Percentiles rank a stretch among this genome's conserved stretches.
Conservation (phyloP, 306 rosid species). For the Citrullus mucosospermus region DNA sequence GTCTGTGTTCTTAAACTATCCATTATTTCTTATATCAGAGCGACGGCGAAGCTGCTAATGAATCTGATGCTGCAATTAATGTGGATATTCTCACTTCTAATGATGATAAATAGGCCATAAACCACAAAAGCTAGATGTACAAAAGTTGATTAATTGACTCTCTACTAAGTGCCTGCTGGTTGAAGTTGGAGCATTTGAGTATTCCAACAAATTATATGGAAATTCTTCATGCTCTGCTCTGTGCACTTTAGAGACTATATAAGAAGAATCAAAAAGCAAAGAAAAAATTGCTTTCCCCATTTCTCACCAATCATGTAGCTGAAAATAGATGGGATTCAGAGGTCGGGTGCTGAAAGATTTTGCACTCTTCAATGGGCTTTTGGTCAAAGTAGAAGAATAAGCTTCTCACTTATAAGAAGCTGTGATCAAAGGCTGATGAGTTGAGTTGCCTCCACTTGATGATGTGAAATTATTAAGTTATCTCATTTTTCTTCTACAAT, state of each 20-base stretch:
- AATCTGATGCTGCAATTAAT: neutral
- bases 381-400: neutral
- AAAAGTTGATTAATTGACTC: neutral
- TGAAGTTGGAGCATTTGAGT: slow-evolving; percentile 1
- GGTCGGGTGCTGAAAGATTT: neutral
- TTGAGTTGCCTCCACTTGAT: neutral
- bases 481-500: neutral
- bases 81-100: neutral
- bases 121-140: neutral
- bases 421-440: neutral
- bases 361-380: neutral
- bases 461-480: neutral
- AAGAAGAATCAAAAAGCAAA: neutral
- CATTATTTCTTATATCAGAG: neutral
- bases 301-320: neutral
- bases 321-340: neutral
- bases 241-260: neutral
- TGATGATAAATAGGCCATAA: neutral
- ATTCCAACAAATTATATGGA: neutral
- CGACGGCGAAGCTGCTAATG: neutral
- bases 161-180: neutral
- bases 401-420: neutral
- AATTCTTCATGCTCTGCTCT: neutral
- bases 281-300: neutral
- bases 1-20: neutral